These are phyloP conservation scores for Kluyveromyces sp. DNA, from an alignment of 1,139 yeast genomes.

Conservation along the genomic window DNA sequence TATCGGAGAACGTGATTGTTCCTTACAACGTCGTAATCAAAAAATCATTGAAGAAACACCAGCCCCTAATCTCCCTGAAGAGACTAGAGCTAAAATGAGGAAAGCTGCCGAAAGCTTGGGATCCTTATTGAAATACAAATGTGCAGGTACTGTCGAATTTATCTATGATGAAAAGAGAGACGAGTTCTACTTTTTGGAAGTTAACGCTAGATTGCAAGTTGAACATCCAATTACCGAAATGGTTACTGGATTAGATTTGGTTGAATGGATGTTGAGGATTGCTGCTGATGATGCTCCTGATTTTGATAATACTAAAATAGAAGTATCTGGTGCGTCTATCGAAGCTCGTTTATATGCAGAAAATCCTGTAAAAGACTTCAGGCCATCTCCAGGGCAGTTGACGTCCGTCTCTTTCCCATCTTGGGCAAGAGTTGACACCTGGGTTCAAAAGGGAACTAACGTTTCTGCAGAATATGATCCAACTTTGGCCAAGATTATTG, in stretches of 20 bases:
- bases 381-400: constrained; percentile 94
- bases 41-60: constrained; percentile 96
- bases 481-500: constrained; percentile 91
- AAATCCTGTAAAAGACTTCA: constrained; percentile 88
- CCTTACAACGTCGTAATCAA: constrained; percentile 93
- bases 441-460: constrained; percentile 88
- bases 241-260: constrained; percentile 90
- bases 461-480: constrained; percentile 94
- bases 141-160: constrained; percentile 97
- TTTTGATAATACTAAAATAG: constrained; percentile 45
- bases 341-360: constrained; percentile 96
- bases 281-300: constrained; percentile 88
- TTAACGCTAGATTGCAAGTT: constrained; percentile 92
- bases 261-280: constrained; percentile 90
- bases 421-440: constrained; percentile 89
- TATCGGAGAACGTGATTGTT: constrained; percentile 94
- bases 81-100: constrained; percentile 68
- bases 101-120: constrained; percentile 80
- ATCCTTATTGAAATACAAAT: constrained; percentile 73
- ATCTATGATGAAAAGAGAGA: constrained; percentile 80
- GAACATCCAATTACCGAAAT: constrained; percentile 96
- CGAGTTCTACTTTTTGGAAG: constrained; percentile 90
- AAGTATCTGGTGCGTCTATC: constrained; percentile 81
- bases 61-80: constrained; percentile 83
- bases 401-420: constrained; percentile 77